Conservation (phyloP, 352 stramenopile genomes). For the Globisporangium radiosum region DNA sequence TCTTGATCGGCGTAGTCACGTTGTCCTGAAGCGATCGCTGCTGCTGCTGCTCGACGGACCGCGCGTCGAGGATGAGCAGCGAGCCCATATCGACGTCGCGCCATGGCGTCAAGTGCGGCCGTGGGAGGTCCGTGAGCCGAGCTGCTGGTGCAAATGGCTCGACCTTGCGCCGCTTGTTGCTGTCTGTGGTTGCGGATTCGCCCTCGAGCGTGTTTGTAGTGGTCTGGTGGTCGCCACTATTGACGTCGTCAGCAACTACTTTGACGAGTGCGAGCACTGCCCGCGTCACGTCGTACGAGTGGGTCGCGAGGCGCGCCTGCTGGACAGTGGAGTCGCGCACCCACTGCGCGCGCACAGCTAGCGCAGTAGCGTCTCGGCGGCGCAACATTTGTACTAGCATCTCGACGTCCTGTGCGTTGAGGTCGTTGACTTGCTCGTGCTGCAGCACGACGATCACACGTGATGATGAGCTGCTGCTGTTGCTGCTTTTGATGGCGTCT, state of each 20-base stretch:
- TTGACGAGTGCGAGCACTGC: slow-evolving; percentile 3
- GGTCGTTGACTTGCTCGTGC: slow-evolving; percentile 2
- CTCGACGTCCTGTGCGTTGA: slow-evolving; percentile 2
- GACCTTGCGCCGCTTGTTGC: slow-evolving; percentile 9
- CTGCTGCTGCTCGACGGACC: slow-evolving; percentile 8
- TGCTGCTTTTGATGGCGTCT: neutral
- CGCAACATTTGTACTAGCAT: slow-evolving; percentile 13
- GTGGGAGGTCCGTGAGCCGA: slow-evolving; percentile 5
- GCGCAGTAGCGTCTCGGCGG: slow-evolving; percentile 3
- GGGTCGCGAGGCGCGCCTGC: slow-evolving; percentile 25
- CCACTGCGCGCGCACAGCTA: slow-evolving; percentile 34
- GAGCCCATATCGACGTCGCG: slow-evolving; percentile 26
- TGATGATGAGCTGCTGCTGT: neutral
- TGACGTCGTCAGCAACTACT: neutral
- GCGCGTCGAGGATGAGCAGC: slow-evolving; percentile 48
- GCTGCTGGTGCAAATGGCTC: neutral
- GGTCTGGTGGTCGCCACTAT: neutral
- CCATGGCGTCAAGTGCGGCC: slow-evolving; percentile 38
- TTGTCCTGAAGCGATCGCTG: neutral
- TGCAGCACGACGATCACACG: slow-evolving; percentile 20
- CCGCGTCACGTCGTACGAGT: slow-evolving; percentile 11
- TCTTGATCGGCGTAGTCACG: slow-evolving; percentile 22
- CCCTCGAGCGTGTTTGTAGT: neutral
- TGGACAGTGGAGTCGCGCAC: slow-evolving; percentile 26
- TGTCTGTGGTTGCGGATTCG: neutral